These are phyloP conservation scores for Tanozyma kutaoensis DNA, from an alignment of 805 yeast genomes.

Conservation along the genomic window DNA sequence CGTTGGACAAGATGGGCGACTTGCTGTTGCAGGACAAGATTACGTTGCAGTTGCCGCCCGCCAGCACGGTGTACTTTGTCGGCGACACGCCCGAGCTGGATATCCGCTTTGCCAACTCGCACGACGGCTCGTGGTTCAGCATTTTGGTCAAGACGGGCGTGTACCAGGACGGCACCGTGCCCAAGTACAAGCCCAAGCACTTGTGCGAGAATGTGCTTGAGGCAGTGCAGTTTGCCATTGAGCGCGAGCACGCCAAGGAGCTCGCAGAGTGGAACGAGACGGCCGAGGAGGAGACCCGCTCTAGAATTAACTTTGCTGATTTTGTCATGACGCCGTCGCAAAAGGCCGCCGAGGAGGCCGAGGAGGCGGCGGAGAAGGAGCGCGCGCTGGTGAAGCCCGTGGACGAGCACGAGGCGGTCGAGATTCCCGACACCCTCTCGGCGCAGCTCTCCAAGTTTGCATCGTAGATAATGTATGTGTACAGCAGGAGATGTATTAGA, in stretches of 20 bases:
- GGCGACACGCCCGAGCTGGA: constrained; percentile 89
- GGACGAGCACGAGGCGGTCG: constrained; percentile 30
- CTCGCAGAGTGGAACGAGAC: constrained; percentile 60
- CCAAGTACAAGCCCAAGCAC: constrained; percentile 69
- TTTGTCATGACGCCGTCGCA: constrained; percentile 30
- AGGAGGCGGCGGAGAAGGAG: constrained; percentile 5
- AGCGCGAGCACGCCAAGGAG: constrained; percentile 64
- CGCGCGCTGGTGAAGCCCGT: constrained; percentile 5
- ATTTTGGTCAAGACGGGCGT: constrained; percentile 82
- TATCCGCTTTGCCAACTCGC: constrained; percentile 77
- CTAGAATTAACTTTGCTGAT: constrained; percentile 29
- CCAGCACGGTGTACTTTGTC: constrained; percentile 76
- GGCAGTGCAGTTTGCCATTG: constrained; percentile 74
- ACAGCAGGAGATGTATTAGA: no score
- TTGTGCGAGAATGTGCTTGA: constrained; percentile 63
- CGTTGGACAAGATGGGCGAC: constrained; percentile 8
- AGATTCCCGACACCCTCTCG: constrained; percentile 35
- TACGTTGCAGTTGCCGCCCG: constrained; percentile 58
- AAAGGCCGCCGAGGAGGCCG: constrained; percentile 9
- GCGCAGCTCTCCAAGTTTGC: constrained; percentile 24
- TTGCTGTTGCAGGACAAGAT: constrained; percentile 19
- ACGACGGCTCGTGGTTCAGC: constrained; percentile 75
- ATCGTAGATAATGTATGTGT: no score
- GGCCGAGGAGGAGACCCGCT: constrained; percentile 17
- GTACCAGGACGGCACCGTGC: constrained; percentile 66